A percentile compares a stretch with the other conserved stretches of the same genome.
Evolutionary conservation across 1,139 yeast species (phyloP).

Genomic region (Sugiyamaella paludigena): DNA sequence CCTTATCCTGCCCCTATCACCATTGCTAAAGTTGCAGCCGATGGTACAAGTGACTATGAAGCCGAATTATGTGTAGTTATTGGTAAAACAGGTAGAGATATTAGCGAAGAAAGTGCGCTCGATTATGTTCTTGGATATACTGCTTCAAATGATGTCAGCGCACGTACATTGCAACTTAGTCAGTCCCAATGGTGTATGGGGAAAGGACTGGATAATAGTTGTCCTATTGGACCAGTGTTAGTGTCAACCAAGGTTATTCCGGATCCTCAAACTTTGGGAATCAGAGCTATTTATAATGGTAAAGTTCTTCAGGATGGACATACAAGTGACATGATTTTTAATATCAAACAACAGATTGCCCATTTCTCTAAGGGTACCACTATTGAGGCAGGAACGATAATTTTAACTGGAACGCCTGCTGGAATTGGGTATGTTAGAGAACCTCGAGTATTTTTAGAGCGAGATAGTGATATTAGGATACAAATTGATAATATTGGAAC

Average conservation of each 20-base stretch:
- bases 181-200: constrained; percentile 49
- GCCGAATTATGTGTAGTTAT: constrained; percentile 50
- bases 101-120: constrained; percentile 44
- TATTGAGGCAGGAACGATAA: constrained; percentile 14
- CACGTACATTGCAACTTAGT: constrained; percentile 45
- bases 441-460: constrained; percentile 29
- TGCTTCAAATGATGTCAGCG: constrained; percentile 54
- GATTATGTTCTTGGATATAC: constrained; percentile 51
- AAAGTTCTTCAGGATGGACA: constrained; percentile 44
- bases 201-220: constrained; percentile 53
- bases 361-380: constrained; percentile 14
- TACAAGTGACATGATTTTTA: constrained; percentile 49
- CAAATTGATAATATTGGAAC: constrained; percentile 39
- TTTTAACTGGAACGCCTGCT: constrained; percentile 17
- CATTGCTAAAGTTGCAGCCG: constrained; percentile 11
- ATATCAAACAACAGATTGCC: constrained; percentile 7
- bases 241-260: constrained; percentile 39
- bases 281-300: constrained; percentile 45
- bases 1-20: constrained; percentile 1
- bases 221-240: constrained; percentile 52
- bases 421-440: constrained; percentile 14
- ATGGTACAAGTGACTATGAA: neutral
- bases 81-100: constrained; percentile 48
- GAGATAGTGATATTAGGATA: constrained; percentile 39
- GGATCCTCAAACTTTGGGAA: constrained; percentile 37